Conservation (phyloP, 768 basidiomycete genomes). For the Pholiota conissans region DNA sequence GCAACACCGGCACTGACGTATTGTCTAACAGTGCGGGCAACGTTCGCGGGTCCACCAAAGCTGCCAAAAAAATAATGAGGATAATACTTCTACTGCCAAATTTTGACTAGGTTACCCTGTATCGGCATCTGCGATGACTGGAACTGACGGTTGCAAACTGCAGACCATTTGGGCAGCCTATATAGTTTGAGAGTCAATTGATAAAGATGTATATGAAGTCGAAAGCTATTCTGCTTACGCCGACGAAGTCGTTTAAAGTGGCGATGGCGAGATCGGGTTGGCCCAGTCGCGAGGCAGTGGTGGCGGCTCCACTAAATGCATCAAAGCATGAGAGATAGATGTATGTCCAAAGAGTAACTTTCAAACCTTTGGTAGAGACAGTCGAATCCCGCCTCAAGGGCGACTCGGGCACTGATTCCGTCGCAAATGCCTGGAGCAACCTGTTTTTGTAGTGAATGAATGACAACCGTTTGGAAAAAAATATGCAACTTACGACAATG, state of each 20-base stretch:
- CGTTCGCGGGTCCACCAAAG: slow-evolving; percentile 75
- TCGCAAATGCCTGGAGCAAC: slow-evolving; percentile 78
- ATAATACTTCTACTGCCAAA: not conserved
- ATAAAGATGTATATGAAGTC: not conserved
- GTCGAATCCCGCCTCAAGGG: slow-evolving; percentile 78
- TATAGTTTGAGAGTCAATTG: slow-evolving; percentile 1
- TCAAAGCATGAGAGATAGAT: not conserved
- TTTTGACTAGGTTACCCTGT: slow-evolving; percentile 50
- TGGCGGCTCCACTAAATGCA: slow-evolving; percentile 63
- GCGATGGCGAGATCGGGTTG: slow-evolving; percentile 81
- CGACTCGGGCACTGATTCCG: slow-evolving; percentile 78
- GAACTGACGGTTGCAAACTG: slow-evolving; percentile 59
- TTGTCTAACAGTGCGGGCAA: slow-evolving; percentile 71
- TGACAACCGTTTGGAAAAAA: no score
- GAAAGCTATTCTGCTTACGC: slow-evolving; percentile 35
- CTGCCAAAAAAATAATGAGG: slow-evolving; percentile 14
- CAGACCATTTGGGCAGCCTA: slow-evolving; percentile 72
- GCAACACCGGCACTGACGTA: slow-evolving; percentile 70
- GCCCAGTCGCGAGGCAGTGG: slow-evolving; percentile 76
- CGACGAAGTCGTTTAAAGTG: slow-evolving; percentile 75
- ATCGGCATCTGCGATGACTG: slow-evolving; percentile 79
- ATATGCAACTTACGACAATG: slow-evolving; percentile 71
- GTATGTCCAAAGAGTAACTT: not conserved
- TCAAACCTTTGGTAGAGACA: slow-evolving; percentile 68
- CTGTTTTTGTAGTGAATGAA: no score